phyloP scores from a whole-genome alignment of 2,329 filamentous ascomycete species.

The Thielaviopsis punctulata region DNA sequence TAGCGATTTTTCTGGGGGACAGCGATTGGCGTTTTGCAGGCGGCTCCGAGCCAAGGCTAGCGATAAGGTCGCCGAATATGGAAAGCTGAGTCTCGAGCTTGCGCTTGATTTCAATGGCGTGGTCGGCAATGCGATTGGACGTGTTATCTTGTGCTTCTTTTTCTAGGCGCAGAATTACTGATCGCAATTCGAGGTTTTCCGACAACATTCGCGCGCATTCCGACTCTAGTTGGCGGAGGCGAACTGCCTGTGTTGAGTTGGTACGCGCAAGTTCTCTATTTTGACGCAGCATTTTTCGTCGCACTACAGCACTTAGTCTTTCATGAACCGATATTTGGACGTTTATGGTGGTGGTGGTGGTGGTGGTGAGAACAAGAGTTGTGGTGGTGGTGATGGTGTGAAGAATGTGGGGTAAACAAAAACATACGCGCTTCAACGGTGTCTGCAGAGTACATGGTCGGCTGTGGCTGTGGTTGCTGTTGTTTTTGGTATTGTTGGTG shows the following conservation, averaged over 20 bases:
- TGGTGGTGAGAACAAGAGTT: too few relatives aligned
- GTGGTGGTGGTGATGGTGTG: too few relatives aligned
- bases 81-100: constrained; percentile 55
- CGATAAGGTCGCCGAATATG: constrained; percentile 52
- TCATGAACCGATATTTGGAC: neutral
- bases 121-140: constrained; percentile 41
- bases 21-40: constrained; percentile 31
- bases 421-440: constrained; percentile 53
- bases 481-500: too few relatives aligned
- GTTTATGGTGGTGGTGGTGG: too few relatives aligned
- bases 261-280: constrained; percentile 68
- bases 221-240: constrained; percentile 59
- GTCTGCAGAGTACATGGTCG: constrained; percentile 25
- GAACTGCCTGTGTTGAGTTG: constrained; percentile 61
- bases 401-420: neutral
- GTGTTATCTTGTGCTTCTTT: constrained; percentile 46
- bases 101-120: constrained; percentile 50
- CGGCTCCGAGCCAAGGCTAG: constrained; percentile 44
- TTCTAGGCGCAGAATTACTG: constrained; percentile 53
- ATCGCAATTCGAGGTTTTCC: constrained; percentile 60
- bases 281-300: constrained; percentile 62
- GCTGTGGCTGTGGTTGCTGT: too few relatives aligned
- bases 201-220: constrained; percentile 58
- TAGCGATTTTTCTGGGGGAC: constrained; percentile 24
- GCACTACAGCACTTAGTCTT: constrained; percentile 33